Percentiles rank a stretch among this genome's conserved stretches.
Evolutionary conservation across 2,329 filamentous ascomycete genomes (phyloP).

Genomic region (Paraphaeosphaeria minitans): DNA sequence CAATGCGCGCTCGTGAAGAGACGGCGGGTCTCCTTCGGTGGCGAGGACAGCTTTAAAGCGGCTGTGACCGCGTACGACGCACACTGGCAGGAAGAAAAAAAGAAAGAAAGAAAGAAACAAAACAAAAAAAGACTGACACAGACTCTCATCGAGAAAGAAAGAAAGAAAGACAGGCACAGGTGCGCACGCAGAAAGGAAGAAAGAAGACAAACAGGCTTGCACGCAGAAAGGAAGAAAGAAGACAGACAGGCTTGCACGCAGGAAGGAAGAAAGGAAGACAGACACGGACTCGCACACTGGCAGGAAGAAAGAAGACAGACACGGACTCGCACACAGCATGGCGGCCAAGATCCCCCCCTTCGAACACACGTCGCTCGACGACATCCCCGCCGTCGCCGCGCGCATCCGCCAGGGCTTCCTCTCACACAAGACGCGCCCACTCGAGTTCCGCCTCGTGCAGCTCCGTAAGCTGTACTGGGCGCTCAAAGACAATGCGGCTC

Average conservation of each 20-base stretch:
- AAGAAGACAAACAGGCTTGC: background rate
- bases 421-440: constrained; percentile 78
- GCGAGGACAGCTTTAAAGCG: background rate
- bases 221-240: background rate
- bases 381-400: constrained; percentile 46
- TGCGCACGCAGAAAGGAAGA: background rate
- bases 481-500: constrained; percentile 75
- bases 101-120: too few relatives aligned
- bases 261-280: background rate
- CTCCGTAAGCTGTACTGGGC: constrained; percentile 96
- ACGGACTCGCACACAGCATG: constrained; percentile 16
- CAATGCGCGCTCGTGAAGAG: background rate
- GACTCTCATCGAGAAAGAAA: background rate
- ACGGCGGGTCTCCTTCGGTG: background rate
- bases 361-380: constrained; percentile 43
- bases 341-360: constrained; percentile 35
- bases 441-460: constrained; percentile 83
- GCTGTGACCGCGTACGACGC: background rate
- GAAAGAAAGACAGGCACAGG: background rate
- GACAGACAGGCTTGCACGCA: background rate
- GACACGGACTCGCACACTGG: background rate
- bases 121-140: background rate
- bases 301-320: background rate
- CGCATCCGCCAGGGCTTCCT: constrained; percentile 72
- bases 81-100: background rate